These are phyloP conservation scores for Ocimum tenuiflorum DNA, from an alignment of 257 asterid species.

Conservation along the genomic window DNA sequence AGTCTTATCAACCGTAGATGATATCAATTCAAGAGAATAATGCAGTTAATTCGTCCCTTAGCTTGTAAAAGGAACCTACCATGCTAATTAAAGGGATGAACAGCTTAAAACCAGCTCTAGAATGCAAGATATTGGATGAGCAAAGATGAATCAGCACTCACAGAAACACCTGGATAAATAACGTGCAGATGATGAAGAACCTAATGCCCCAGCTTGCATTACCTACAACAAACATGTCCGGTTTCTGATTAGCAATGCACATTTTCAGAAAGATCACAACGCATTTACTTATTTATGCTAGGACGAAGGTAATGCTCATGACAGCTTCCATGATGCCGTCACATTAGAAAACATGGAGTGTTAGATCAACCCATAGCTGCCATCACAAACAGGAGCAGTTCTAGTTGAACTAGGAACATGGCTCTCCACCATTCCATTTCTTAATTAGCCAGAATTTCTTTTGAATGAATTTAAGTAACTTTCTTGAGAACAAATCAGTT, in stretches of 20 bases:
- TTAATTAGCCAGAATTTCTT: too few relatives aligned
- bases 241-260: constrained; percentile 8
- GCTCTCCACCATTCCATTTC: background rate
- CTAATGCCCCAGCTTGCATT: constrained; percentile 22
- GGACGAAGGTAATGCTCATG: constrained; percentile 27
- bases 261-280: background rate
- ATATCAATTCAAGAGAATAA: background rate
- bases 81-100: constrained; percentile 21
- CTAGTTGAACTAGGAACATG: constrained; percentile 17
- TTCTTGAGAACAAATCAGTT: background rate
- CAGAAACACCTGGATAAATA: constrained; percentile 21
- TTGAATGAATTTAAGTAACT: too few relatives aligned
- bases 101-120: constrained; percentile 19
- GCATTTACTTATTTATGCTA: constrained; percentile 10
- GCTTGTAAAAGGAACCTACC: constrained; percentile 21
- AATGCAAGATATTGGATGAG: constrained; percentile 23
- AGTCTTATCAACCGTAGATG: background rate
- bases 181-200: constrained; percentile 18
- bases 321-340: constrained; percentile 23
- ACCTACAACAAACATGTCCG: constrained; percentile 12
- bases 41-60: background rate
- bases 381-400: constrained; percentile 11
- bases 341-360: constrained; percentile 35
- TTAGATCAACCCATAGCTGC: constrained; percentile 14
- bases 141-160: constrained; percentile 19